Percentiles rank a stretch among this genome's conserved stretches.
These are phyloP conservation scores for Dendrocalamus latiflorus DNA, from an alignment of 202 grass and related monocot species.

Conservation along the genomic window DNA sequence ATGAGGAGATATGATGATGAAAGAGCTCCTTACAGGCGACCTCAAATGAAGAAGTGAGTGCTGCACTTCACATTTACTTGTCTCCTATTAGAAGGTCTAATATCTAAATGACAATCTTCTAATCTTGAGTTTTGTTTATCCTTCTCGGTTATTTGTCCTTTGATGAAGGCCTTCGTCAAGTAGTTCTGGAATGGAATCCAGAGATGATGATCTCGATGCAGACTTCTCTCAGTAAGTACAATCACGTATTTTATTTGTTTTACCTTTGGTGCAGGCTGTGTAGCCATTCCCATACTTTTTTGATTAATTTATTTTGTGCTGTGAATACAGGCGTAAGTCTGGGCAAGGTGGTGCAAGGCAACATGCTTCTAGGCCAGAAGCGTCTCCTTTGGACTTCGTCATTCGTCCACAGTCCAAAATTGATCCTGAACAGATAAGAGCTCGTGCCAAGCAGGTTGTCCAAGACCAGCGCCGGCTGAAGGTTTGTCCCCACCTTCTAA, in stretches of 20 bases:
- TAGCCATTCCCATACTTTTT: neutral
- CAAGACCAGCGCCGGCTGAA: slow-evolving; percentile 68
- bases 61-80: neutral
- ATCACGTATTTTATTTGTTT: neutral
- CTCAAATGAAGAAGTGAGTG: slow-evolving; percentile 67
- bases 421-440: slow-evolving; percentile 74
- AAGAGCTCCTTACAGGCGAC: slow-evolving; percentile 68
- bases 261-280: neutral
- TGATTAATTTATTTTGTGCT: slow-evolving; percentile 13
- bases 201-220: slow-evolving; percentile 84
- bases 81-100: neutral
- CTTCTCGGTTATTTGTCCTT: neutral
- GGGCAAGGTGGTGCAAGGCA: slow-evolving; percentile 66
- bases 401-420: slow-evolving; percentile 87
- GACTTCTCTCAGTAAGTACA: slow-evolving; percentile 83
- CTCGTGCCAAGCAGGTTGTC: slow-evolving; percentile 77
- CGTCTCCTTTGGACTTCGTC: slow-evolving; percentile 82
- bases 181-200: slow-evolving; percentile 60
- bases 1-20: slow-evolving; percentile 86
- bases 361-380: slow-evolving; percentile 85
- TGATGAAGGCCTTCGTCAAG: slow-evolving; percentile 59
- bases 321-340: slow-evolving; percentile 42
- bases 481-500: slow-evolving; percentile 24
- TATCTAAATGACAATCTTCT: neutral
- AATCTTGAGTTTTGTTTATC: slow-evolving; percentile 8